Conservation (phyloP, 2,329 filamentous ascomycete species). For the Seiridium cupressi region DNA sequence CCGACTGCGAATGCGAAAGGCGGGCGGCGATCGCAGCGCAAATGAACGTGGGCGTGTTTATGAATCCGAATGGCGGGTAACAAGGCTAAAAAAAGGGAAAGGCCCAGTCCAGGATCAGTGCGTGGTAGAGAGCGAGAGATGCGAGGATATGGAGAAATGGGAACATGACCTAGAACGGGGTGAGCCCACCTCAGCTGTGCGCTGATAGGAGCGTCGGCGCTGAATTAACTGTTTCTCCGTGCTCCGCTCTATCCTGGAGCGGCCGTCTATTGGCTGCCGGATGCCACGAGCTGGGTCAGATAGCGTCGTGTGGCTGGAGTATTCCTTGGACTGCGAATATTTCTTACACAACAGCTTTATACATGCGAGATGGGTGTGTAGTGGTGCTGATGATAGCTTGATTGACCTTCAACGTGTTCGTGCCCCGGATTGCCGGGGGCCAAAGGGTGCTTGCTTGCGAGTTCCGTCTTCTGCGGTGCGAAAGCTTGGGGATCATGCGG, state of each 20-base stretch:
- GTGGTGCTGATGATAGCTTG: too few relatives aligned
- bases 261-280: background rate
- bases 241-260: background rate
- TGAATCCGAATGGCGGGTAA: constrained; percentile 12
- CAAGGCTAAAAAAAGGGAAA: constrained; percentile 13
- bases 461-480: too few relatives aligned
- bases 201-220: background rate
- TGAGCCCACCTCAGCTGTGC: background rate
- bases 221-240: constrained; percentile 2
- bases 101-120: constrained; percentile 5
- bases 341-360: background rate
- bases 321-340: background rate
- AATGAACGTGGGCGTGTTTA: constrained; percentile 11
- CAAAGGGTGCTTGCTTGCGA: too few relatives aligned
- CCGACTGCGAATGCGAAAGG: background rate
- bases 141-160: constrained; percentile 4
- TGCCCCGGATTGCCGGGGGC: too few relatives aligned
- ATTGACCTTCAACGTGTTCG: too few relatives aligned
- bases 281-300: background rate
- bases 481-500: background rate
- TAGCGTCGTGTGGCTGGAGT: background rate
- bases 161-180: constrained; percentile 2
- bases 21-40: constrained; percentile 5
- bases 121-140: constrained; percentile 4
- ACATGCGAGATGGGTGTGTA: background rate